A percentile compares a stretch with the other conserved stretches of the same genome.
These are phyloP conservation scores for Deinandra increscens DNA, from an alignment of 129 eudicot species.

Conservation along the genomic window DNA sequence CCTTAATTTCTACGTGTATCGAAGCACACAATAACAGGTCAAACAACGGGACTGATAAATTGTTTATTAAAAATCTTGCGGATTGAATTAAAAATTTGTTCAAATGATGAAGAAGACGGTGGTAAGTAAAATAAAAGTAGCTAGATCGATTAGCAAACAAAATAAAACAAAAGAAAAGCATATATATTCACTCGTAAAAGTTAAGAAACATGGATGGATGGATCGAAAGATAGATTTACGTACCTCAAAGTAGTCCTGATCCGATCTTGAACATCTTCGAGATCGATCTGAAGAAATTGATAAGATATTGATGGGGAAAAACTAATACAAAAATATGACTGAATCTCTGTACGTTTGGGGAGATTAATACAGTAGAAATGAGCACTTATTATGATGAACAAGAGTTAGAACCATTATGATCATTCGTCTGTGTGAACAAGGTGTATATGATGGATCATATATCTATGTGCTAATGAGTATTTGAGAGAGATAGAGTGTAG, in stretches of 20 bases:
- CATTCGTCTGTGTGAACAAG: slow-evolving; percentile 25
- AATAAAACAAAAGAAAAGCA: background rate
- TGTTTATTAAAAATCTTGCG: slow-evolving; percentile 22
- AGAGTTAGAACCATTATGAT: slow-evolving; percentile 30
- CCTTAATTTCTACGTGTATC: slow-evolving; percentile 24
- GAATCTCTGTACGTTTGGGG: background rate
- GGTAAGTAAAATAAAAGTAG: too few species aligned
- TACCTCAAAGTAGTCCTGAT: slow-evolving; percentile 24
- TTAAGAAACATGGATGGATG: background rate
- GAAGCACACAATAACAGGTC: slow-evolving; percentile 33
- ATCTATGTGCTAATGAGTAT: slow-evolving; percentile 18
- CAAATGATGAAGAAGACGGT: background rate
- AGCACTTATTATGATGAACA: background rate
- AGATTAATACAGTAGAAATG: background rate
- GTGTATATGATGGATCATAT: slow-evolving; percentile 8
- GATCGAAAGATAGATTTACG: background rate
- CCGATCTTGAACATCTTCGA: slow-evolving; percentile 32
- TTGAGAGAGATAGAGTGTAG: background rate
- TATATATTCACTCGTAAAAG: background rate
- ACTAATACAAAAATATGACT: background rate
- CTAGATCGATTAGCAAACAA: too few species aligned
- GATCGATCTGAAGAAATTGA: background rate
- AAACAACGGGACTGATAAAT: slow-evolving; percentile 2
- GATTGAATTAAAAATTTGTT: slow-evolving; percentile 9
- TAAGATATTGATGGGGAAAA: background rate